Conservation (phyloP, 2,329 filamentous ascomycete species). For the Nigrograna mackinnonii region DNA sequence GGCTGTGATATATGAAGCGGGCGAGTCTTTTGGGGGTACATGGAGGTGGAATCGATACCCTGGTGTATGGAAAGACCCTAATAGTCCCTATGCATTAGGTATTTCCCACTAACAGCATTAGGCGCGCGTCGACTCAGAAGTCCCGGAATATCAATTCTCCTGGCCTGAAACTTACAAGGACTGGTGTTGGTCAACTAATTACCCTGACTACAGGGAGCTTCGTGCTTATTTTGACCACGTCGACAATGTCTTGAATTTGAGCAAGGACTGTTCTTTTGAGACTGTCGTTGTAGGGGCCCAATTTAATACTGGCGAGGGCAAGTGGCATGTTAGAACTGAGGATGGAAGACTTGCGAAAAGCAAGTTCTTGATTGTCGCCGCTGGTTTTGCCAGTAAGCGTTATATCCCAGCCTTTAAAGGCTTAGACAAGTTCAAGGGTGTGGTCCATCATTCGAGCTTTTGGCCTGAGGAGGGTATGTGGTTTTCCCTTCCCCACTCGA, state of each 20-base stretch:
- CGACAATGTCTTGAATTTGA: constrained; percentile 21
- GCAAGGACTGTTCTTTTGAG: constrained; percentile 42
- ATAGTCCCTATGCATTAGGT: no score
- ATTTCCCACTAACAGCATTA: no score
- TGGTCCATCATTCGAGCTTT: constrained; percentile 20
- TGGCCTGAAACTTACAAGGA: constrained; percentile 28
- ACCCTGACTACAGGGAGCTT: constrained; percentile 26
- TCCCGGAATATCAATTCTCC: constrained; percentile 32
- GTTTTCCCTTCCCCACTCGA: no score
- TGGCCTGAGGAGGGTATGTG: constrained; percentile 43
- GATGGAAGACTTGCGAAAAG: constrained; percentile 47
- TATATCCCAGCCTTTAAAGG: constrained; percentile 21
- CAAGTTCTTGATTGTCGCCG: constrained; percentile 41
- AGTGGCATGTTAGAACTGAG: constrained; percentile 51
- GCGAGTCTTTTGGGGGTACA: no score
- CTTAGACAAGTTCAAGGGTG: constrained; percentile 17
- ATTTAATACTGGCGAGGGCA: constrained; percentile 40
- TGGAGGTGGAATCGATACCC: no score
- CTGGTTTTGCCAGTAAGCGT: constrained; percentile 18
- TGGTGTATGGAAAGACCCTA: no score
- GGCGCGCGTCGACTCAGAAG: constrained; percentile 33
- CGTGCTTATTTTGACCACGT: constrained; percentile 27
- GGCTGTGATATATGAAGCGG: constrained; percentile 27
- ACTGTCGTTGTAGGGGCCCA: constrained; percentile 45
- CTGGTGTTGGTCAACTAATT: constrained; percentile 24